Conservation (phyloP, 164 flowering plant genomes). For the Chimonanthus salicifolius region DNA sequence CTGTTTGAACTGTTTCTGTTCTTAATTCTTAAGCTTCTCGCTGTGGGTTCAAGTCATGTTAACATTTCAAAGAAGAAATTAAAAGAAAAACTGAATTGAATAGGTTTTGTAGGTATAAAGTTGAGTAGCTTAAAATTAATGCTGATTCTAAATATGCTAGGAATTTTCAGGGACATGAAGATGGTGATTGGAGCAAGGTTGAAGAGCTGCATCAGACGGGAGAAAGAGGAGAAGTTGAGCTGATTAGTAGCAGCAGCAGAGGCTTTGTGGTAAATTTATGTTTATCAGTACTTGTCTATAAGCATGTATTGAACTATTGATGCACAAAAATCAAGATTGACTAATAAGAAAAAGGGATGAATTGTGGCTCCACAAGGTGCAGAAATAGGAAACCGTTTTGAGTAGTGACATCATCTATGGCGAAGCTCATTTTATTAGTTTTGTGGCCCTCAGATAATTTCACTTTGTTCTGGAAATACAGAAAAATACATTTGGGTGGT, state of each 20-base stretch:
- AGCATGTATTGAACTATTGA: neutral
- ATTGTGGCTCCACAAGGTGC: no score
- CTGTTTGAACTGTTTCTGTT: neutral
- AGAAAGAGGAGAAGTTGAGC: constrained; percentile 63
- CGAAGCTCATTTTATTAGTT: neutral
- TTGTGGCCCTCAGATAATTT: neutral
- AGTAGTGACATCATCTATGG: neutral
- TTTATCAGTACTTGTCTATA: neutral
- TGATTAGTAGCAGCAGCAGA: constrained; percentile 70
- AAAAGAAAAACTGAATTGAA: neutral
- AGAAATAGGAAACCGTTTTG: no score
- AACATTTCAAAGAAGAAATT: no score
- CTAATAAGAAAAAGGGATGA: no score
- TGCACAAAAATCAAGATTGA: no score
- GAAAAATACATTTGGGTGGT: neutral
- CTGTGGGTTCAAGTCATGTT: no score
- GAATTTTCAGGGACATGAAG: constrained; percentile 44
- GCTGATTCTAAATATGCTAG: constrained; percentile 11
- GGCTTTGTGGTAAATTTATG: constrained; percentile 73
- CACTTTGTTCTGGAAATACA: neutral
- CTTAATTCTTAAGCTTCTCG: neutral
- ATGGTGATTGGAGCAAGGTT: constrained; percentile 63
- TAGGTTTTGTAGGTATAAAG: neutral
- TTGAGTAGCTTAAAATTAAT: neutral
- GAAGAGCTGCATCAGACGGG: constrained; percentile 45